Conservation (phyloP, 2,329 filamentous ascomycete species). For the Aureobasidium sp. region DNA sequence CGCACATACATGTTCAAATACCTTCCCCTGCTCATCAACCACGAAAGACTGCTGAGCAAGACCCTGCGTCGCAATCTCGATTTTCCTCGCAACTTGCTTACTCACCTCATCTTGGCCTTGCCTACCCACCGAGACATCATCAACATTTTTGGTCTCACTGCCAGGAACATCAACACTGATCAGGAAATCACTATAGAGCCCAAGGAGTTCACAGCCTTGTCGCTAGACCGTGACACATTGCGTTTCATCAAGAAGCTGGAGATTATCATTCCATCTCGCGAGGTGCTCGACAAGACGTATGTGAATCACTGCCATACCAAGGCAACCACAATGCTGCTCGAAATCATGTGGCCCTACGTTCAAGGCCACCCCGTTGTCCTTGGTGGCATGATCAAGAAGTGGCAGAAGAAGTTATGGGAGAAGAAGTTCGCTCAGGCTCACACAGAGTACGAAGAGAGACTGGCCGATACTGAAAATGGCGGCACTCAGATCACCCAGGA, state of each 20-base stretch:
- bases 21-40: slow-evolving; percentile 20
- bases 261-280: slow-evolving; percentile 17
- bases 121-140: slow-evolving; percentile 20
- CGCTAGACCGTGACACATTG: slow-evolving; percentile 16
- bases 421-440: neutral
- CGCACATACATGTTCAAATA: slow-evolving; percentile 19
- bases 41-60: slow-evolving; percentile 13
- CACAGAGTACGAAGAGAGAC: neutral
- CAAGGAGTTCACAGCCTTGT: neutral
- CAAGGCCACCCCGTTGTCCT: slow-evolving; percentile 22
- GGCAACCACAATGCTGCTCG: slow-evolving; percentile 21
- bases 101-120: slow-evolving; percentile 21
- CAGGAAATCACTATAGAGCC: neutral
- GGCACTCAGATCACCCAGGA: neutral
- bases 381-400: slow-evolving; percentile 22
- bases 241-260: slow-evolving; percentile 18
- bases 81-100: slow-evolving; percentile 16
- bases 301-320: slow-evolving; percentile 22
- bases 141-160: slow-evolving; percentile 22
- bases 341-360: slow-evolving; percentile 21
- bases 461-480: neutral
- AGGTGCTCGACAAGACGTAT: neutral
- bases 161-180: neutral
- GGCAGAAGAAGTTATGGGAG: slow-evolving; percentile 23
- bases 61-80: slow-evolving; percentile 16